A percentile compares a stretch with the other conserved stretches of the same genome.
These are phyloP conservation scores for Camelina hispida DNA, from an alignment of 345 rosid genomes.

Conservation along the genomic window DNA sequence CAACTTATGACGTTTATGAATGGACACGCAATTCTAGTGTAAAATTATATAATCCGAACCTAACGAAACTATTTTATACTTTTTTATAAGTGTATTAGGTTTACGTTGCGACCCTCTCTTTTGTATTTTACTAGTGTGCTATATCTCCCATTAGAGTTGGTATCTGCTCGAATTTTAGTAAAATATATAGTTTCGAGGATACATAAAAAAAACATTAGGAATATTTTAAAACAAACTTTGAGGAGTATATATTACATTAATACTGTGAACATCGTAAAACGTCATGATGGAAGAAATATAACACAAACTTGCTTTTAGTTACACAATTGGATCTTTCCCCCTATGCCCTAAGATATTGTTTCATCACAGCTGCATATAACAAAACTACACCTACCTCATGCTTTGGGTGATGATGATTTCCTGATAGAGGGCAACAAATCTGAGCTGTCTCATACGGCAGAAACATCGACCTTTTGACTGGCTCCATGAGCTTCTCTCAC, in stretches of 20 bases:
- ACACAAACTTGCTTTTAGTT: background rate
- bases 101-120: background rate
- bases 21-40: slow-evolving; percentile 8
- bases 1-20: slow-evolving; percentile 31
- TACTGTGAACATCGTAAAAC: background rate
- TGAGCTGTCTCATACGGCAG: background rate
- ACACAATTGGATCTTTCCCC: background rate
- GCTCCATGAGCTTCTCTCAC: slow-evolving; percentile 24
- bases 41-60: slow-evolving; percentile 4
- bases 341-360: background rate
- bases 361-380: background rate
- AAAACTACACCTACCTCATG: background rate
- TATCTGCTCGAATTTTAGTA: background rate
- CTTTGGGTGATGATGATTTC: background rate
- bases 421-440: background rate
- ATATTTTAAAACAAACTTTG: background rate
- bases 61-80: slow-evolving; percentile 12
- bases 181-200: background rate
- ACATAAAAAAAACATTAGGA: background rate
- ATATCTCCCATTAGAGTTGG: background rate
- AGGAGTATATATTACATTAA: no score
- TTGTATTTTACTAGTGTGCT: no score
- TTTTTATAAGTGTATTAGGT: slow-evolving; percentile 10
- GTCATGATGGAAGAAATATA: background rate
- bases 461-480: background rate